Evolutionary conservation across 768 basidiomycete genomes (phyloP), one percentile per base, ranked within the genome.

Genomic region (Crassisporium funariophilum): DNA sequence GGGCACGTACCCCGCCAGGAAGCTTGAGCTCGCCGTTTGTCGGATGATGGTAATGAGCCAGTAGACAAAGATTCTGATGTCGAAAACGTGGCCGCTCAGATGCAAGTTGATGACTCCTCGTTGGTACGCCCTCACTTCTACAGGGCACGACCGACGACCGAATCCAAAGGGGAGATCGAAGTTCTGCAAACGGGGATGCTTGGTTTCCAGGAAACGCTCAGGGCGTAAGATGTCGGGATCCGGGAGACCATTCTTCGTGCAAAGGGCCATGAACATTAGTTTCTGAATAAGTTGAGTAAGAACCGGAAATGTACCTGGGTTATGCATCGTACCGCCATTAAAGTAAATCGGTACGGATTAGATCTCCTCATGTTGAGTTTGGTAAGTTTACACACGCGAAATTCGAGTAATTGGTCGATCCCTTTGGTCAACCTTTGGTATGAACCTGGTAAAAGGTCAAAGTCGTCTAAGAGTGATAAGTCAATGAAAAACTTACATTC

Each of bases 81-180:
- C n/a, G n/a, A n/a, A n/a, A n/a, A n/a, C n/a, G n/a, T n/a, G n/a
- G n/a, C n/a, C n/a, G n/a, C n/a, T n/a, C n/a, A n/a, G n/a, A n/a
- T n/a, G n/a, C n/a, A n/a, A n/a, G n/a, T n/a, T n/a, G n/a, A n/a
- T n/a, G n/a, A n/a, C n/a, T n/a, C n/a, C n/a, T n/a, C n/a, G n/a
- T n/a, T n/a, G n/a, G n/a, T n/a, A n/a, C n/a, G n/a, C n/a, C n/a
- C n/a, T n/a, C n/a, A n/a, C n/a, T n/a, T n/a, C n/a, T n/a, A n/a
- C n/a, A n/a, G 64, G 71, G 45, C 71, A 74, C 15, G 69, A 64
- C 20, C 71, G 59, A 36, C 72, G 53, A 24, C 73, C 73, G 46
- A 73, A 75, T 3, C 73, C 68, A 51, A 72, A 75, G 9, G 68
- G 65, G 27, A 70, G 57, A 17, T 66, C 65, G 33, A 69, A 68